Percentiles rank a stretch among this genome's conserved stretches.
Evolutionary conservation across 176 grass and related monocot species (phyloP).

Genomic region (Eragrostis nindensis): DNA sequence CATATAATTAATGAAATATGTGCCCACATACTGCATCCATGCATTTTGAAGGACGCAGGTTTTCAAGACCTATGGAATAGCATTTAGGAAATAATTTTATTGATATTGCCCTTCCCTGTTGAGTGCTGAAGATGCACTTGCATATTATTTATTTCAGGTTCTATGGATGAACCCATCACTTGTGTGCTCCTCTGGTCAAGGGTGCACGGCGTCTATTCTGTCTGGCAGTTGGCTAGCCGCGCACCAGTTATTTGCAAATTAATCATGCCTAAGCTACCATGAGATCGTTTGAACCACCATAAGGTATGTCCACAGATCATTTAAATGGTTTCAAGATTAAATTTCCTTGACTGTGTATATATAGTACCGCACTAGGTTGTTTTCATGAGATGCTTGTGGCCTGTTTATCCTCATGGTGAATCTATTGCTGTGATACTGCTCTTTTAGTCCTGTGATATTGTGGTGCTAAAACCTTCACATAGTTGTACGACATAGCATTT

Average conservation of each 20-base stretch:
- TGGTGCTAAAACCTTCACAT: neutral
- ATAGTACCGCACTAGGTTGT: neutral
- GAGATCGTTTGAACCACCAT: constrained; percentile 4
- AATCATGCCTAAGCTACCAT: constrained; percentile 22
- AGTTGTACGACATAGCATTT: neutral
- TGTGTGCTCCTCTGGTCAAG: neutral
- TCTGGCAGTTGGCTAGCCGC: constrained; percentile 1
- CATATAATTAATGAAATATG: neutral
- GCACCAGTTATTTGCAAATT: constrained; percentile 37
- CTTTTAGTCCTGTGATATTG: neutral
- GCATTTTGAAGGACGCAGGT: neutral
- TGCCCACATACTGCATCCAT: neutral
- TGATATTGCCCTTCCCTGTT: neutral
- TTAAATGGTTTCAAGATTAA: neutral
- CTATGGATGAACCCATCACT: constrained; percentile 1
- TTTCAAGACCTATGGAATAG: neutral
- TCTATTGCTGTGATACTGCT: neutral
- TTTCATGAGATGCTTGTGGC: neutral
- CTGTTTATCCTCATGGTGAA: neutral
- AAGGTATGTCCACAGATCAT: constrained; percentile 25
- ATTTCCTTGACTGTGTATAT: neutral
- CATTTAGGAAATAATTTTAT: neutral
- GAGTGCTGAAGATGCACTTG: neutral
- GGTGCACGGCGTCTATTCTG: constrained; percentile 10
- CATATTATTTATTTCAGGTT: constrained; percentile 28